Conservation (phyloP, 75 land plant species). For the Picea sitchensis region DNA sequence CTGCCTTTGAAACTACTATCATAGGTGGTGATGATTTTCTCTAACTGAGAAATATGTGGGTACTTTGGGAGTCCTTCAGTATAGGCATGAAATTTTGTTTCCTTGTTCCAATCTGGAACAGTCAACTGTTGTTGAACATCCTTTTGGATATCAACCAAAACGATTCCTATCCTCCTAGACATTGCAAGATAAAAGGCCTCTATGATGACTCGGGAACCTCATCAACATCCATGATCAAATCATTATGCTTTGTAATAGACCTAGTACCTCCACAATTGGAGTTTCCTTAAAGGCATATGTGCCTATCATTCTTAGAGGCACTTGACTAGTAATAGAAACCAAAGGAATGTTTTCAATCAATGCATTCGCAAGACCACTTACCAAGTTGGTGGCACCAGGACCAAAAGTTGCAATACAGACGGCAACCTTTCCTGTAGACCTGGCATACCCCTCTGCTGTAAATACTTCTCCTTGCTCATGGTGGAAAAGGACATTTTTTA, state of each 20-base stretch:
- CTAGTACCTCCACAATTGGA: conserved; percentile 9
- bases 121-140: conserved; percentile 83
- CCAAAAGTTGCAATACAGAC: background rate
- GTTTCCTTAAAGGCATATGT: background rate
- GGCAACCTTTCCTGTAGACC: conserved; percentile 1
- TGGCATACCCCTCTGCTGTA: conserved; percentile 9
- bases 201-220: conserved; percentile 31
- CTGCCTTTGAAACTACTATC: no score
- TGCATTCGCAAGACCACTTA: background rate
- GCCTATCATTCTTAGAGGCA: background rate
- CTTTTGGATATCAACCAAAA: conserved; percentile 85
- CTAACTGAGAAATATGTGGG: no score
- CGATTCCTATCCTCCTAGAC: conserved; percentile 81
- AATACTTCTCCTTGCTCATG: background rate
- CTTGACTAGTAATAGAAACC: background rate
- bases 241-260: background rate
- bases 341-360: background rate
- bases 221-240: background rate
- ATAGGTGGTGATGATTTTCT: no score
- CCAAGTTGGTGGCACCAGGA: background rate
- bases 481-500: background rate
- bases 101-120: conserved; percentile 67
- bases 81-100: conserved; percentile 54
- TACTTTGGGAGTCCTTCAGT: conserved; percentile 49
- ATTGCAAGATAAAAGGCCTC: conserved; percentile 79